A percentile compares a stretch with the other conserved stretches of the same genome.
These are phyloP conservation scores for Rhodomyrtus psidioides DNA, from an alignment of 441 rosid genomes.

Conservation along the genomic window DNA sequence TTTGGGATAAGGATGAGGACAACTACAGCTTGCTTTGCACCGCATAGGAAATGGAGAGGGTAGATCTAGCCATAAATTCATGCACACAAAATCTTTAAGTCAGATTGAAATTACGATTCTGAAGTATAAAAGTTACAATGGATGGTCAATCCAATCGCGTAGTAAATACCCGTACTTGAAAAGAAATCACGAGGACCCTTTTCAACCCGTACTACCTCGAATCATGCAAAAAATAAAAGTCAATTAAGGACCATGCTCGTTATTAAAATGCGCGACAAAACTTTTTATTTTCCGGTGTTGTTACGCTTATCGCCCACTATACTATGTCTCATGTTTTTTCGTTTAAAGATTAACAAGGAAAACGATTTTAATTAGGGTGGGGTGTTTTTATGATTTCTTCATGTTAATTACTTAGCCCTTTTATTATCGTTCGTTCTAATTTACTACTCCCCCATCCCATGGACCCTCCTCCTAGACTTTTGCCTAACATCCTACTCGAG, in stretches of 20 bases:
- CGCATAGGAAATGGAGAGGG: not conserved
- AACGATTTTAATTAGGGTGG: no score
- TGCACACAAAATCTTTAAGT: not conserved
- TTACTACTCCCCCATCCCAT: not conserved
- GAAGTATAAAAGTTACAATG: not conserved
- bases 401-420: not conserved
- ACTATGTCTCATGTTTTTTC: no score
- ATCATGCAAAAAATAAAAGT: no score
- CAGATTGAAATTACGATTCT: accelerated
- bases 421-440: not conserved
- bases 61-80: not conserved
- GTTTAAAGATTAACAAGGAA: no score
- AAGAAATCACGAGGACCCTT: not conserved
- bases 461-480: not conserved
- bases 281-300: no score
- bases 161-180: accelerated
- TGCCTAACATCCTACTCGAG: not conserved
- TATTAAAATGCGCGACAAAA: no score
- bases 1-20: not conserved
- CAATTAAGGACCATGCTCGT: no score
- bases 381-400: not conserved
- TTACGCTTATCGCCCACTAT: no score
- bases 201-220: no score
- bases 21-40: no score
- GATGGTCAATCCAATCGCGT: not conserved